Evolutionary conservation across 116 monocot species (phyloP).

Genomic region (Posidonia oceanica): DNA sequence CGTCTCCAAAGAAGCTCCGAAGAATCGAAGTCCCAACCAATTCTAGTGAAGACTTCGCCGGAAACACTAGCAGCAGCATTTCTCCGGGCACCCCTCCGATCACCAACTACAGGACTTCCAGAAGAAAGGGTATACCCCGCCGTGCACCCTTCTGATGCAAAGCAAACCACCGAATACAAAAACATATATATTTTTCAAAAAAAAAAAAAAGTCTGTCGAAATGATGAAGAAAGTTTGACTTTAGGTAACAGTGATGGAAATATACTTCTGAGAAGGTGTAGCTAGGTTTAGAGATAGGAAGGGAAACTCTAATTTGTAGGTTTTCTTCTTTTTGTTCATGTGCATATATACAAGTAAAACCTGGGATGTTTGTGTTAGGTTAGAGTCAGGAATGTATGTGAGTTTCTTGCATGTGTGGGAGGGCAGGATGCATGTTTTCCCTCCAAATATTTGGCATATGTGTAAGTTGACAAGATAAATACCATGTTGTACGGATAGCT

Average conservation of each 20-base stretch:
- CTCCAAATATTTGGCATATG: not conserved
- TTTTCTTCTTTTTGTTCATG: too few relatives aligned
- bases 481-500: too few relatives aligned
- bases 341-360: too few relatives aligned
- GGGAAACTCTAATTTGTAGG: too few relatives aligned
- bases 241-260: too few relatives aligned
- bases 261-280: too few relatives aligned
- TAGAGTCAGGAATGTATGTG: too few relatives aligned
- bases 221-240: too few relatives aligned
- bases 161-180: not conserved
- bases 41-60: not conserved
- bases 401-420: not conserved
- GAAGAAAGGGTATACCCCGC: slow-evolving; percentile 32
- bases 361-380: too few relatives aligned
- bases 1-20: slow-evolving; percentile 41
- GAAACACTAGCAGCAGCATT: slow-evolving; percentile 10
- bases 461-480: not conserved
- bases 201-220: too few relatives aligned
- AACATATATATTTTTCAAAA: too few relatives aligned
- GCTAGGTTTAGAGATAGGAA: too few relatives aligned
- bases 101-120: slow-evolving; percentile 16
- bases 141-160: slow-evolving; percentile 17
- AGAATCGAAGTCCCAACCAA: slow-evolving; percentile 11
- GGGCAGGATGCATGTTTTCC: not conserved
- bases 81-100: slow-evolving; percentile 22